Base-by-base conservation (phyloP, 2,329 filamentous ascomycete genomes). In the Fusarium metavorans region DNA sequence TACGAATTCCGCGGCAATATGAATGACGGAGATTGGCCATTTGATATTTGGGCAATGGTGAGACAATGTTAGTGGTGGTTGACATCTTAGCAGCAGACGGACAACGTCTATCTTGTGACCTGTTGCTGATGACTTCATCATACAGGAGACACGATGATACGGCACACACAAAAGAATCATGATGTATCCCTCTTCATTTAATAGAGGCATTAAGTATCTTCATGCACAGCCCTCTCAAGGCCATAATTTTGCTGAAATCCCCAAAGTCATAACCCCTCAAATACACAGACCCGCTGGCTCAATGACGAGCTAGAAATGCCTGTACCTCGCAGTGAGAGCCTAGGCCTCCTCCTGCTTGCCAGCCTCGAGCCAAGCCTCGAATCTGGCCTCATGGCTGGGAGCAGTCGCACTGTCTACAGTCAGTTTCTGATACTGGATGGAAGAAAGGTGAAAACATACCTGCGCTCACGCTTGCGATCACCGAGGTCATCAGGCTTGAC, bases 401-500 rank as follows among this genome's bases (percentile, higher is more conserved):
- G 71, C 58, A 14, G 76, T 72, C 50, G 64, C 62, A 48, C 77
- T 79, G 18, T 23, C 27, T 18, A 6, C 9, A 25, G 48, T 78
- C 23, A 78, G 66, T 25, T 14, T n/a, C 2, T 32, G 10, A 27
- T 14, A 30, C 32, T n/a, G 10, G 5, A 57, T n/a, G 16, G 35
- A 27, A 45, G 23, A 6, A 23, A 35, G 18, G 13, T 30, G 16
- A 20, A 27, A 27, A 45, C 60, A 20, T 73, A 79, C 78, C 75
- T 80, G 62, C 48, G 61, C 39, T 76, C 70, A 27, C 69, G 73
- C 23, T 67, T 59, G 18, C 30, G 34, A 14, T 63, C 45, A 10
- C 14, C 13, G 48, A 39, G 13, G 4, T 72, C 57, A 34, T 78
- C 73, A 13, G 69, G 34, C 66, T 81, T 81, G 65, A 77, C 27